Base-by-base conservation (phyloP, 2,329 filamentous ascomycete species). In the Monilinia fructicola region DNA sequence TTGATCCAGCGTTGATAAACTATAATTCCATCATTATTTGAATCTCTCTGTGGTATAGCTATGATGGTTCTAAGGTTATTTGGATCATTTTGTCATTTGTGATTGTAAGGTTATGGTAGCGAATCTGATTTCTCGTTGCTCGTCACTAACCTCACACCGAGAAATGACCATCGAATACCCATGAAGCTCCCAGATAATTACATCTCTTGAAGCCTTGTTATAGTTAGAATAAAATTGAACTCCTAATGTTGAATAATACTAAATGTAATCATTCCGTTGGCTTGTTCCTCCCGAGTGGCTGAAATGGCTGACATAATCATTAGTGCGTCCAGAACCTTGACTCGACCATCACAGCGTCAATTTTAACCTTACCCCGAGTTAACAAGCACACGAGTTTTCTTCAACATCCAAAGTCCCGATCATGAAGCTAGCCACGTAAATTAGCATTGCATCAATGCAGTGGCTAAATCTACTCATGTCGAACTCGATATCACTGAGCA, bases 401-500 rank as follows among this genome's bases (percentile, higher is more conserved):
- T 50, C 23, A 28, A 26, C 42, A 40, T 28, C 28, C 16, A 16
- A 21, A 48, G 35, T 38, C 23, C 48, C n/a, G 23, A 60, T 16
- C 28, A 9, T 23, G 12, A 18, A 46, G 28, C 31, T 50, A 48
- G 12, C 28, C 44, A 50, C 28, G 21, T 26, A 60, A 26, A 18
- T 38, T 18, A 10, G 18, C 23, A 9, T 26, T 60, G 21, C 28
- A 38, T 21, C 2, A 38, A 26, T 14, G 16, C 5, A 48, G 16
- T 48, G 56, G 56, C 42, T 60, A 60, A 48, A 60, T 60, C 1
- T 28, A 60, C 56, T n/a, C 28, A 60, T 48, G 2, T 48, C 21
- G 18, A 28, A 35, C 46, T 38, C 7, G 23, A 23, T 50, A 44
- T 18, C 44, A 35, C n/a, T 5, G 31, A 31, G 11, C n/a, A 50